Percentiles rank a stretch among this genome's conserved stretches.
Conservation (phyloP, 176 grass and related monocot genomes). For the Chloris gayana region DNA sequence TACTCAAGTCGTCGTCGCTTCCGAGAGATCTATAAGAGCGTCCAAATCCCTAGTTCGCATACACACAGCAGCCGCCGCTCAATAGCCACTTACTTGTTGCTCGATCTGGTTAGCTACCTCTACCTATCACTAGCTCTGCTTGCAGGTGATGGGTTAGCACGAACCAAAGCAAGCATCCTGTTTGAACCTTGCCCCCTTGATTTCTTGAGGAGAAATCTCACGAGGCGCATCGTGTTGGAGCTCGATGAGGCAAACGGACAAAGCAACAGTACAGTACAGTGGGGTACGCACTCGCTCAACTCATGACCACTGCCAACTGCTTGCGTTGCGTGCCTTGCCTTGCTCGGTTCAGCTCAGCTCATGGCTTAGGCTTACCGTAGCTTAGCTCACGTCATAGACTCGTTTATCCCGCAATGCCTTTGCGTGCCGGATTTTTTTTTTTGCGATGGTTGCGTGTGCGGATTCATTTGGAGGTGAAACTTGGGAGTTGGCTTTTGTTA, state of each 20-base stretch:
- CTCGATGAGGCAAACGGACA: slow-evolving; percentile 32
- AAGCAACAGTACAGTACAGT: background rate
- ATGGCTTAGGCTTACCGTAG: background rate
- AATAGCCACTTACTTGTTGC: background rate
- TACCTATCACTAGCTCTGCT: background rate
- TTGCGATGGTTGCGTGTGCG: no score
- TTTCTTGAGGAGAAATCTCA: slow-evolving; percentile 22
- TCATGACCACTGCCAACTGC: background rate
- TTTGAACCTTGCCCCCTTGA: background rate
- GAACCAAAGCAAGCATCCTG: background rate
- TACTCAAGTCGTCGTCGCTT: background rate
- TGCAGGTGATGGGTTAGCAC: background rate
- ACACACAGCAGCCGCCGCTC: background rate
- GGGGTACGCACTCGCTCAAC: background rate
- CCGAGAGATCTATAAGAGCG: background rate
- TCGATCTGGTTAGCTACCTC: background rate
- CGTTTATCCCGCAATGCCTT: no score
- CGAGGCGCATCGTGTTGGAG: slow-evolving; percentile 31
- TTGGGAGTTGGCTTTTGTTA: no score
- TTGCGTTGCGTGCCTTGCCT: background rate
- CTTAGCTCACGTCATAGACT: background rate
- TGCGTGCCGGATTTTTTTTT: no score
- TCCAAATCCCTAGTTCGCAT: background rate
- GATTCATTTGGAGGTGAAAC: background rate
- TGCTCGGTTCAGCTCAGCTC: background rate